Percentiles rank a stretch among this genome's conserved stretches.
These are phyloP conservation scores for Mycena albidolilacea DNA, from an alignment of 768 basidiomycete species.

Conservation along the genomic window DNA sequence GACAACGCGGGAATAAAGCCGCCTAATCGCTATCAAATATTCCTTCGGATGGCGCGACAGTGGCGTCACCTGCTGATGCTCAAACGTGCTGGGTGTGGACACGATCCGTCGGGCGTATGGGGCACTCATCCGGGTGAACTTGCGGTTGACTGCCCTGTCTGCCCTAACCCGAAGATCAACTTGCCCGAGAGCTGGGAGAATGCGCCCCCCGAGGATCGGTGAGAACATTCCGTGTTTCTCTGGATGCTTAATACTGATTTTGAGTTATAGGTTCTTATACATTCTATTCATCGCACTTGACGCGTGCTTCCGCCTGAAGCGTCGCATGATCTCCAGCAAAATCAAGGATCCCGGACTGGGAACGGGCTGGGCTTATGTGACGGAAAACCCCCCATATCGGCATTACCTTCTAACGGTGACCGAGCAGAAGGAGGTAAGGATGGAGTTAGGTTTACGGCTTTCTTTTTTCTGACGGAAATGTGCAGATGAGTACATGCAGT, in stretches of 20 bases:
- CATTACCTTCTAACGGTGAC: too few species aligned
- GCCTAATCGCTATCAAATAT: background rate
- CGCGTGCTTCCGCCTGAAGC: background rate
- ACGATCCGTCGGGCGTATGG: background rate
- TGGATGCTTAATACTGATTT: background rate
- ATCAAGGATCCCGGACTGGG: background rate
- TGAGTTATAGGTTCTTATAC: background rate
- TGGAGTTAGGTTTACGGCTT: too few species aligned
- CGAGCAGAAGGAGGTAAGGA: too few species aligned
- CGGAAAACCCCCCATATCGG: background rate
- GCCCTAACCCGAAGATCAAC: background rate
- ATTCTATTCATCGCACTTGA: background rate
- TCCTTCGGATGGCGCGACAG: background rate
- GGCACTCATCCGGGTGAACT: background rate
- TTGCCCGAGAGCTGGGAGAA: background rate
- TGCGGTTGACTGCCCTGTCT: background rate
- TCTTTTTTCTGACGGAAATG: too few species aligned
- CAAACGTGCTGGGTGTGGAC: background rate
- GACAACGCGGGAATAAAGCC: background rate
- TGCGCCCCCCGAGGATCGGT: background rate
- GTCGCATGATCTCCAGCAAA: background rate
- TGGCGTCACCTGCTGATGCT: background rate
- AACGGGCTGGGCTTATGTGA: background rate
- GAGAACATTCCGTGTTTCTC: background rate
- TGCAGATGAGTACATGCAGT: too few species aligned